phyloP scores from a whole-genome alignment of 306 rosid genomes.

The Acacia acuminata region DNA sequence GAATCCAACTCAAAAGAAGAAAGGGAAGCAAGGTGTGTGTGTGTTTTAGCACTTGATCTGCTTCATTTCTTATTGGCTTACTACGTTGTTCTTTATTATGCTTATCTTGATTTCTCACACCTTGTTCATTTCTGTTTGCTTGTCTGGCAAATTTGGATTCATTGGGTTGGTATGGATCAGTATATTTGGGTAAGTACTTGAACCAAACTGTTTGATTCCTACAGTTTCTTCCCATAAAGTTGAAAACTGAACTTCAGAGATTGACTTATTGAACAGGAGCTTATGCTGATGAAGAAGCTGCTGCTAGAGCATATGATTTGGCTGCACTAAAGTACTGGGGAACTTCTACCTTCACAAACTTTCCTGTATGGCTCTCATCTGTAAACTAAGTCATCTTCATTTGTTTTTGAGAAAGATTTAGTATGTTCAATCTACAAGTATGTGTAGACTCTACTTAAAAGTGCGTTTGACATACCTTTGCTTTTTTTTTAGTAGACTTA shows the following conservation, averaged over 20 bases:
- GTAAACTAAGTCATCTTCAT: neutral
- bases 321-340: slow-evolving; percentile 97
- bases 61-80: slow-evolving; percentile 5
- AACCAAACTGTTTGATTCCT: neutral
- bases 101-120: slow-evolving; percentile 22
- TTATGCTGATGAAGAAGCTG: slow-evolving; percentile 92
- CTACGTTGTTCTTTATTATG: neutral
- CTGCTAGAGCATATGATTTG: slow-evolving; percentile 94
- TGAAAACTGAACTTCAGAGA: slow-evolving; percentile 5
- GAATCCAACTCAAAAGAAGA: slow-evolving; percentile 91
- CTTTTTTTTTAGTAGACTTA: neutral
- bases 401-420: too few species aligned
- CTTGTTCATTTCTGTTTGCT: slow-evolving; percentile 28
- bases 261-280: slow-evolving; percentile 59
- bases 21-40: slow-evolving; percentile 83
- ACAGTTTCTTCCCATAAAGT: neutral
- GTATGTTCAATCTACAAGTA: too few species aligned
- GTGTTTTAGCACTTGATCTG: neutral
- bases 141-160: slow-evolving; percentile 26
- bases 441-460: too few species aligned
- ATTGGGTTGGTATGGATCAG: slow-evolving; percentile 49
- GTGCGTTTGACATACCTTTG: too few species aligned
- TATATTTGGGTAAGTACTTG: slow-evolving; percentile 66
- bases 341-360: slow-evolving; percentile 75
- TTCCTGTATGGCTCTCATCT: slow-evolving; percentile 44